Conservation (phyloP, 768 basidiomycete species). For the Mycena venus region DNA sequence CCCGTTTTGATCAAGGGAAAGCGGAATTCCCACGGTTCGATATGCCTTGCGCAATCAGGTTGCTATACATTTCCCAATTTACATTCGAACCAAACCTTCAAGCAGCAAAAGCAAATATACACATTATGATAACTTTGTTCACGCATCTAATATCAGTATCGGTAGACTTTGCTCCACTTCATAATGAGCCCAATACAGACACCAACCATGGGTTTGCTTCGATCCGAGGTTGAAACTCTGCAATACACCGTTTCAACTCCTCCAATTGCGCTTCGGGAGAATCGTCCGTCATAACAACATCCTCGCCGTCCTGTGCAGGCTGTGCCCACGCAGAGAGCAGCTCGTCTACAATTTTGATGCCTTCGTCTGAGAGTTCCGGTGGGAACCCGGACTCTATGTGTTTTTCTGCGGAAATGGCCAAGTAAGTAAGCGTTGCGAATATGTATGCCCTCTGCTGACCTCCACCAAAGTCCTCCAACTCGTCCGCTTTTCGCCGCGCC, state of each 20-base stretch:
- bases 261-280: constrained; percentile 60
- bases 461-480: constrained; percentile 87
- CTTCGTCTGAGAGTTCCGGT: constrained; percentile 78
- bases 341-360: constrained; percentile 84
- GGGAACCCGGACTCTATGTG: constrained; percentile 60
- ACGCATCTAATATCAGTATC: too few relatives aligned
- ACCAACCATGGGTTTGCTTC: constrained; percentile 86
- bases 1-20: too few relatives aligned
- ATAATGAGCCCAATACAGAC: constrained; percentile 57
- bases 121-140: too few relatives aligned
- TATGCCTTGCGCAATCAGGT: too few relatives aligned
- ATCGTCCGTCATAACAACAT: constrained; percentile 58
- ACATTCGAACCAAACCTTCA: too few relatives aligned
- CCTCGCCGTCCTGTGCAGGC: constrained; percentile 60
- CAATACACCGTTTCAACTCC: constrained; percentile 72
- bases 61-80: too few relatives aligned
- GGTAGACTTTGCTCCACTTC: too few relatives aligned
- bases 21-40: too few relatives aligned
- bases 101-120: too few relatives aligned
- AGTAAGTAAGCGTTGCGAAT: not conserved
- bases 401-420: constrained; percentile 32
- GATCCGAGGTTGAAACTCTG: constrained; percentile 75
- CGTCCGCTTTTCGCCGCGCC: constrained; percentile 97
- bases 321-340: constrained; percentile 76
- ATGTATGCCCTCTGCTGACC: constrained; percentile 41